Conservation (phyloP, 306 rosid species). For the Citrullus amarus region DNA sequence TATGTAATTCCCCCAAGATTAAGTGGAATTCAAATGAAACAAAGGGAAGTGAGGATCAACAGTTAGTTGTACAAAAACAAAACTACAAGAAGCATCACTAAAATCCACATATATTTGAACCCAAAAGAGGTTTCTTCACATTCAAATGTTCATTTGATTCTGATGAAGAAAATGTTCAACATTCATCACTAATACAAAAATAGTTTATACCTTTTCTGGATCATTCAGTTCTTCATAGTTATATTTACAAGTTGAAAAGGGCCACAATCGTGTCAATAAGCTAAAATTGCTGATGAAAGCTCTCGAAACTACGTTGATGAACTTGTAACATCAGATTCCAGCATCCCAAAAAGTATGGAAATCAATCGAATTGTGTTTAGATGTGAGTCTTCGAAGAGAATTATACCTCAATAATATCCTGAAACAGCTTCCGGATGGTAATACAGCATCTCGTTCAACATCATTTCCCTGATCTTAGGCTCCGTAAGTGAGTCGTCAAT, state of each 20-base stretch:
- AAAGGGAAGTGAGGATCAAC: not conserved
- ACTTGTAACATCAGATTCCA: not conserved
- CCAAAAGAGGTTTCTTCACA: not conserved
- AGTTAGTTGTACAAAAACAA: not conserved
- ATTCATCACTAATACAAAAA: not conserved
- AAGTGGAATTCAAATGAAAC: not conserved
- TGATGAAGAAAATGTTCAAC: not conserved
- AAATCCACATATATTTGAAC: not conserved
- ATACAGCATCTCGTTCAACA: constrained; percentile 69
- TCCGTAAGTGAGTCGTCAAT: constrained; percentile 46
- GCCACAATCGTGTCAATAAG: not conserved
- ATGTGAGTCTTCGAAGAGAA: not conserved
- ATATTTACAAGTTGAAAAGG: not conserved
- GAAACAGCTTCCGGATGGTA: constrained; percentile 64
- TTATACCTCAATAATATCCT: constrained; percentile 12
- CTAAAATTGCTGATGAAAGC: not conserved
- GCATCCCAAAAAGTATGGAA: not conserved
- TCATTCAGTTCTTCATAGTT: not conserved
- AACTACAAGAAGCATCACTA: not conserved
- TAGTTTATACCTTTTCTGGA: not conserved
- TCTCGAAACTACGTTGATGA: not conserved
- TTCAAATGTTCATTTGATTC: not conserved
- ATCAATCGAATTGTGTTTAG: not conserved
- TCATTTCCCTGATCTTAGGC: constrained; percentile 59
- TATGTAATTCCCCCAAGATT: no score